Conservation (phyloP, 2,329 filamentous ascomycete species). For the Diaporthe ampelina region DNA sequence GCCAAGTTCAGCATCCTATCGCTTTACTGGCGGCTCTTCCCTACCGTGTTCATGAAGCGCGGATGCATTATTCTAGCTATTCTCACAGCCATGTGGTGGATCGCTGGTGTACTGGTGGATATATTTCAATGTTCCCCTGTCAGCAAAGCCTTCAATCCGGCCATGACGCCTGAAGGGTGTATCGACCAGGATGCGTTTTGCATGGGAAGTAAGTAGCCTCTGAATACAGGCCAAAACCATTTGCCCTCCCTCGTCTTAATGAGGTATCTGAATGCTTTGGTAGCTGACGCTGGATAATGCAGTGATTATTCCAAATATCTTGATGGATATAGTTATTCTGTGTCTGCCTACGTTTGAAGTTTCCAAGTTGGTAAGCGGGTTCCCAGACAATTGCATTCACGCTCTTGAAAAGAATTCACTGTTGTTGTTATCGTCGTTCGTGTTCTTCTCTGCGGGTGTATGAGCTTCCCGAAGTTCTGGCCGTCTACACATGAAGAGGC, state of each 20-base stretch:
- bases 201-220: neutral
- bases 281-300: neutral
- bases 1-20: constrained; percentile 31
- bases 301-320: constrained; percentile 24
- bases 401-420: no score
- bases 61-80: constrained; percentile 25
- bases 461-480: neutral
- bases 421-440: no score
- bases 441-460: neutral
- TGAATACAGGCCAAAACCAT: no score
- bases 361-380: constrained; percentile 6
- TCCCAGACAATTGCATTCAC: neutral
- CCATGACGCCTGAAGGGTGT: neutral
- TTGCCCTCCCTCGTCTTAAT: no score
- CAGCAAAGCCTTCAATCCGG: neutral
- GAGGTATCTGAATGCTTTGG: no score
- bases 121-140: constrained; percentile 28
- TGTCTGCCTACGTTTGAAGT: constrained; percentile 32
- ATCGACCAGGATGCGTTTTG: neutral
- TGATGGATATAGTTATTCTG: constrained; percentile 25
- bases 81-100: constrained; percentile 15
- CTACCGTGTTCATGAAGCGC: constrained; percentile 32
- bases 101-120: constrained; percentile 12
- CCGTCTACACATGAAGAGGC: neutral
- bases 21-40: constrained; percentile 32